Evolutionary conservation across 78 protist species (phyloP), one percentile per base, ranked within the genome.

Genomic region (Pelomyxa schiedti): DNA sequence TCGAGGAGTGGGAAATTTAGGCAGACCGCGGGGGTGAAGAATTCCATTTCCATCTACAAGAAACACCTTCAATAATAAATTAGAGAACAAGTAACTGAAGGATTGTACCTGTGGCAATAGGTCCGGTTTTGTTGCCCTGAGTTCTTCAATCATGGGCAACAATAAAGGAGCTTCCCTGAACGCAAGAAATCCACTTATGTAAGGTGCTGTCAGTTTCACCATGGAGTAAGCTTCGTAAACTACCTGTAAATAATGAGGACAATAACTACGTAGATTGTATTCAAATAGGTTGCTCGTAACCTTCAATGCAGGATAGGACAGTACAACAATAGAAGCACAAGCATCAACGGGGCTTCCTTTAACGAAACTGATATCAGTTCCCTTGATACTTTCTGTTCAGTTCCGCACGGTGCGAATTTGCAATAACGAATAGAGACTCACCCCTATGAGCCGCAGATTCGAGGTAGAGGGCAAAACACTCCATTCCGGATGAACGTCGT

Each of bases 1-100:
- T n/a, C n/a, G n/a, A n/a, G n/a, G n/a, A n/a, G n/a, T n/a, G n/a
- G n/a, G n/a, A n/a, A n/a, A n/a, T n/a, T n/a, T n/a, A n/a, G n/a
- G n/a, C n/a, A n/a, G n/a, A n/a, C n/a, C n/a, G 8, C 92, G 37
- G 66, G 82, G 79, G 63, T 89, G 93, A 53, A 72, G 87, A 24
- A 89, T 64, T 29, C 93, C 93, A 58, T 84, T 88, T 4, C 93
- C 93, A 58, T 89, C 93, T 24, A 84, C 38, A 1, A 89, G 39
- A 52, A 88, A 26, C n/a, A n/a, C n/a, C n/a, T n/a, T n/a, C n/a
- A n/a, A n/a, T n/a, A n/a, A n/a, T n/a, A n/a, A n/a, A n/a, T n/a
- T n/a, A n/a, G n/a, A n/a, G n/a, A n/a, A n/a, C n/a, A n/a, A n/a
- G n/a, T n/a, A n/a, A n/a, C n/a, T n/a, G n/a, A n/a, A n/a, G n/a